Base-by-base conservation (phyloP, 305 asterid genomes). In the Fraxinus paxiana region DNA sequence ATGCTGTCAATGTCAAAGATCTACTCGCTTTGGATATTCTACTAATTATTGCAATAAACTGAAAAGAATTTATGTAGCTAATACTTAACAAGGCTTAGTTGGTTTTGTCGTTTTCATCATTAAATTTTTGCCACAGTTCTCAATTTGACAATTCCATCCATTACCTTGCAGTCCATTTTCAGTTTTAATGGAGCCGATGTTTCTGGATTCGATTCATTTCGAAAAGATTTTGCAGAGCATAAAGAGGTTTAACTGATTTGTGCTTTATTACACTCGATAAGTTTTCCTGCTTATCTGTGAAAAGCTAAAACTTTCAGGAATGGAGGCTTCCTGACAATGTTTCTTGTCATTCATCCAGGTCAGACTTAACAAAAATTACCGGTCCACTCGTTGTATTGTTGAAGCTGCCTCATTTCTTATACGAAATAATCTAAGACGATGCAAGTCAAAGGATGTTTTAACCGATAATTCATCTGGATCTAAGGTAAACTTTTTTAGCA, bases 141-240 rank as follows among this genome's bases (percentile, higher is more conserved):
- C 24, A 35, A 38, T 84, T 80, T 35, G 22, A 59, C 35, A 35
- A 34, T 83, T 84, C 34, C 67, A 72, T 80, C 43, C 65, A 72
- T 80, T 59, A 72, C 81, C 69, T 26, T 87, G 87, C 96, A 94
- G 99, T 94, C 97, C 70, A 96, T 94, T 84, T 96, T 96, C 88
- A 90, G 99, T 86, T 96, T 96, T 83, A 96, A 94, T 77, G 99
- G 98, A 63, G 99, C 99, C 83, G 98, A 92, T 87, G 88, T 81
- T 84, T 90, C 92, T 82, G 99, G 98, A 81, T 96, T 96, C 85
- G 92, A 94, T 89, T 94, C 98, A 4, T 96, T 96, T 70, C 90
- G 99, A 56, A 90, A 88, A 90, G 97, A 96, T 89, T 96, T 94
- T 88, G 95, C 91, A 22, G 78, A 83, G 86, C 89, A 86, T 87